Conservation (phyloP, 116 monocot genomes). For the Trichopus zeylanicus region DNA sequence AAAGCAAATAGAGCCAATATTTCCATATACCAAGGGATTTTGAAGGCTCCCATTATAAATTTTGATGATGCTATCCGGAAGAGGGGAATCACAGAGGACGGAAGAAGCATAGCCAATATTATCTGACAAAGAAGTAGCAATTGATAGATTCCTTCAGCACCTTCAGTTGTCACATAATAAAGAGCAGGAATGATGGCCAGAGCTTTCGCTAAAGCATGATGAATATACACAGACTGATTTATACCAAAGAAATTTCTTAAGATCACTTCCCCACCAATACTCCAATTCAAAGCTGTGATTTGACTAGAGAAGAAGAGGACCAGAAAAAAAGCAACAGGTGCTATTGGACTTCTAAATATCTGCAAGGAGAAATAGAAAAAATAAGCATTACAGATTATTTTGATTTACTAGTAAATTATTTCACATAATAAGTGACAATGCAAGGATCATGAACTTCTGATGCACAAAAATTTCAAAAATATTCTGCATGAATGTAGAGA, state of each 20-base stretch:
- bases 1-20: constrained; percentile 56
- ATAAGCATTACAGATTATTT: background rate
- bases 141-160: constrained; percentile 72
- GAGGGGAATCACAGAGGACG: constrained; percentile 88
- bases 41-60: constrained; percentile 57
- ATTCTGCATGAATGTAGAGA: background rate
- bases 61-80: constrained; percentile 88
- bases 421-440: background rate
- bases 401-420: background rate
- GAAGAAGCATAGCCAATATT: constrained; percentile 67
- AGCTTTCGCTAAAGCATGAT: constrained; percentile 37
- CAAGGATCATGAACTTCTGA: background rate
- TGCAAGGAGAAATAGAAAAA: constrained; percentile 18
- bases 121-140: constrained; percentile 72
- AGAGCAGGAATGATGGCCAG: constrained; percentile 43
- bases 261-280: constrained; percentile 42
- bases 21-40: constrained; percentile 59
- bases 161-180: constrained; percentile 39
- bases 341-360: constrained; percentile 68
- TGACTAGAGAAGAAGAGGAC: constrained; percentile 77
- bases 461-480: background rate
- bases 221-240: constrained; percentile 27
- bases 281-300: constrained; percentile 51
- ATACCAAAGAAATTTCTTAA: constrained; percentile 44
- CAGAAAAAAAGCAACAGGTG: constrained; percentile 60